Evolutionary conservation across 441 rosid genomes (phyloP), one percentile per base, ranked within the genome.

Genomic region (Gossypium schwendimanii): DNA sequence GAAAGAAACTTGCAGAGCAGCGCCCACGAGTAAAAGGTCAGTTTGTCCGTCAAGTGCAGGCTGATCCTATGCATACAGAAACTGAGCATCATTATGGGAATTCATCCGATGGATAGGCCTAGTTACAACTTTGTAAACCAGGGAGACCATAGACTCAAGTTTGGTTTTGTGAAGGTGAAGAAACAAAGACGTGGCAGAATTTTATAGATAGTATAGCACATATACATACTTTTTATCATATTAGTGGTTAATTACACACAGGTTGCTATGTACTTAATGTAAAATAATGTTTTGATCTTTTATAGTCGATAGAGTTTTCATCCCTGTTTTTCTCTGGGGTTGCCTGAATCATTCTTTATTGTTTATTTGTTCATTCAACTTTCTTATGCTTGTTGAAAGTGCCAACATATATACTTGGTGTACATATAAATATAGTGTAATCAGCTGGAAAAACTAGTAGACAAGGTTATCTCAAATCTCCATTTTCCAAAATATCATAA

Each of bases 1-100:
- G 98, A 70, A 91, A 89, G 81, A 94, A 89, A 75, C 86, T 94
- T 4, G 98, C 98, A n/a, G 98, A 94, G 82, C 93, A 94, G 80
- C 87, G 97, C 6, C 96, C 97, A 0, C 82, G 98, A 58, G 87
- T 91, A 52, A 94, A 94, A 82, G 97, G 98, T 17, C 98, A 94
- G 77, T 94, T 94, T 81, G 96, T 94, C 71, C 90, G 94, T 14
- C 97, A 88, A 74, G 87, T 41, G 53, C 87, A 75, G 1, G 55
- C 79, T 4, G 85, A 78, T 74, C 75, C 54, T 11, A 66, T 69
- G 44, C 71, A 75, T 55, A 63, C 76, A 65, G 84, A 81, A 78
- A 66, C 73, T 1, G 73, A 75, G 71, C 71, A 72, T 59, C 77
- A 72, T 9, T 15, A 50, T 39, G 75, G 68, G 23, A 71, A 65